These are phyloP conservation scores for Tulasnella sp. DNA, from an alignment of 768 basidiomycete genomes.

Conservation along the genomic window DNA sequence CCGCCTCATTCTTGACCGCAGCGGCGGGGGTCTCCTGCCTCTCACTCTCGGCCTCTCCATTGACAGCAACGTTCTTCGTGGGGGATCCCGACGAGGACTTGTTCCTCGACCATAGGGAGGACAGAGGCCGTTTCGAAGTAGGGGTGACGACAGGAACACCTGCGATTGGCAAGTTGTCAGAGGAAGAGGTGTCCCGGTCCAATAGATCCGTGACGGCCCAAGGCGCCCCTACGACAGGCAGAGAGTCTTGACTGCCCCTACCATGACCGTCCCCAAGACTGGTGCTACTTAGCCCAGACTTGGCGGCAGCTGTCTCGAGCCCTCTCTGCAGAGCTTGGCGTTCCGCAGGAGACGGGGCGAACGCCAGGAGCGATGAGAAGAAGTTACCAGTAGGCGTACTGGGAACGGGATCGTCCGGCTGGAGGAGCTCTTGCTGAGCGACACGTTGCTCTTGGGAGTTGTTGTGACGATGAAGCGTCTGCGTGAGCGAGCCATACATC, in stretches of 20 bases:
- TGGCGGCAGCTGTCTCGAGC: slow-evolving; percentile 29
- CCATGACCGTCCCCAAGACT: not conserved
- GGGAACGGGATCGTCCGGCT: not conserved
- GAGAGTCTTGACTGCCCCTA: slow-evolving; percentile 11
- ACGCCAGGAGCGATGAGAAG: slow-evolving; percentile 55
- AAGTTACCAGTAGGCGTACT: slow-evolving; percentile 18
- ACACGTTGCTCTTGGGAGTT: not conserved
- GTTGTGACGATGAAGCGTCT: not conserved
- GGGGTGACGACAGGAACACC: not conserved
- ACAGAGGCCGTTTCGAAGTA: slow-evolving; percentile 6
- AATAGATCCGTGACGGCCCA: slow-evolving; percentile 14
- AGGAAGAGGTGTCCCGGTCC: not conserved
- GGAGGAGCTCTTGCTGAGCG: not conserved
- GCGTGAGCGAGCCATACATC: slow-evolving; percentile 13
- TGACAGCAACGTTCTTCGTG: slow-evolving; percentile 7
- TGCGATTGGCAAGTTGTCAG: not conserved
- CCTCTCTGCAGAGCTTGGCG: slow-evolving; percentile 73
- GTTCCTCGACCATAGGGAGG: slow-evolving; percentile 6
- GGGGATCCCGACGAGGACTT: not conserved
- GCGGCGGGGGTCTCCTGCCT: slow-evolving; percentile 21
- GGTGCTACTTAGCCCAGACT: not conserved
- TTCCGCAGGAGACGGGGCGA: slow-evolving; percentile 80
- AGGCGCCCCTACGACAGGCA: slow-evolving; percentile 14
- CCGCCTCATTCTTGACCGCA: slow-evolving; percentile 1
- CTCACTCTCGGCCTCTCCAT: slow-evolving; percentile 32